Conservation (phyloP, 2,329 filamentous ascomycete genomes). For the Claviceps citrina region DNA sequence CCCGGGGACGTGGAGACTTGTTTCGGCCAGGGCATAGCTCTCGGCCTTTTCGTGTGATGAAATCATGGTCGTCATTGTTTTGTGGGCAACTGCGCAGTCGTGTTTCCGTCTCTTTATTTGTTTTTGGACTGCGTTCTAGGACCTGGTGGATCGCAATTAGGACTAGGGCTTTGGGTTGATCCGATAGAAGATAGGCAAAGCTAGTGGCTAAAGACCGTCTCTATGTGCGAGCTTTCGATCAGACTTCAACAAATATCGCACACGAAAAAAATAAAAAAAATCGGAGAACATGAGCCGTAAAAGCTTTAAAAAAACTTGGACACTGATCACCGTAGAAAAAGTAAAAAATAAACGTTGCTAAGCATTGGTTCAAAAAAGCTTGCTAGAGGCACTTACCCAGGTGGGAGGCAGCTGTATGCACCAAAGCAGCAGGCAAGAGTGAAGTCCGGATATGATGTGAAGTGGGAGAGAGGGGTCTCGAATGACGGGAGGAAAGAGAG, state of each 20-base stretch:
- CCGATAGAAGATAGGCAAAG: no score
- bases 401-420: neutral
- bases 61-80: slow-evolving; percentile 7
- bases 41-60: slow-evolving; percentile 14
- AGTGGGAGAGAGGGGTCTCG: neutral
- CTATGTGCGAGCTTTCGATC: no score
- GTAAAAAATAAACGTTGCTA: neutral
- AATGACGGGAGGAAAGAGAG: neutral
- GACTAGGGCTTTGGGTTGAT: neutral
- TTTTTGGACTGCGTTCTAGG: neutral
- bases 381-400: neutral
- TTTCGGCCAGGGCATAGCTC: slow-evolving; percentile 9
- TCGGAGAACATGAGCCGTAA: no score
- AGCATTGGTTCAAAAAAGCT: neutral
- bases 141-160: neutral
- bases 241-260: no score
- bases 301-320: no score
- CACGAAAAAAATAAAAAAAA: neutral
- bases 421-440: neutral
- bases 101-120: neutral
- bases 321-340: no score
- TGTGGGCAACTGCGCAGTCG: no score
- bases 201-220: no score
- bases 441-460: neutral
- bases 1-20: slow-evolving; percentile 14